Evolutionary conservation across 2,329 filamentous ascomycete genomes (phyloP), one percentile per base, ranked within the genome.

Genomic region (Orbilia quercus): DNA sequence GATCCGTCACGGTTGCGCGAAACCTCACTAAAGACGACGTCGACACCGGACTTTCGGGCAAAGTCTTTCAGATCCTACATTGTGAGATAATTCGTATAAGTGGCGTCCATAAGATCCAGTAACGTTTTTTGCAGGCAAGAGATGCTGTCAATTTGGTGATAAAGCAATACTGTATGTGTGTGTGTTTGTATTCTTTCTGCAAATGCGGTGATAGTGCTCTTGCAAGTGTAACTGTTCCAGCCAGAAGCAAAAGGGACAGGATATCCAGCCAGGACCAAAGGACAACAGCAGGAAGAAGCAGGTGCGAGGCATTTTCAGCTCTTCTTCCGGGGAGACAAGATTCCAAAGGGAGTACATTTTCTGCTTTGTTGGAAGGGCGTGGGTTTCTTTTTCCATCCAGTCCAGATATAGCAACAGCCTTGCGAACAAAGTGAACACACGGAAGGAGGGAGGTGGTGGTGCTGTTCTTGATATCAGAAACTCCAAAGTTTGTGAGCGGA

Each of bases 21-120:
- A 74, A 96, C 96, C 84, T 99, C 95, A 76, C 93, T 97, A 82
- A 96, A 99, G 79, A 99, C 95, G 77, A 99, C 95, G 81, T 98
- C 95, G 82, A 96, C 87, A 82, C 92, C 92, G 82, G 94, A 96
- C 82, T 96, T 91, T 81, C 95, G 92, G 75, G 95, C 95, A 83
- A 99, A 99, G 82, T 99, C 95, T 91, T 99, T 99, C 62, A 99
- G 89, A 83, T 99, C 95, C 95, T 99, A 92, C 84, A 89, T 84
- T 75, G 75, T 67, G 78, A 79, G 76, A 77, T 69, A 69, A n/a
- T 74, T 76, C 74, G 75, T 74, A 78, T 78, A 76, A 78, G 77
- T 78, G 77, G 73, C 76, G 74, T 74, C 77, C 77, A 72, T 71
- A 77, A 77, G 72, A 74, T 70, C 75, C 77, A 76, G 77, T 40